Conservation (phyloP, 2,329 filamentous ascomycete species). For the Dactylonectria estremocensis region DNA sequence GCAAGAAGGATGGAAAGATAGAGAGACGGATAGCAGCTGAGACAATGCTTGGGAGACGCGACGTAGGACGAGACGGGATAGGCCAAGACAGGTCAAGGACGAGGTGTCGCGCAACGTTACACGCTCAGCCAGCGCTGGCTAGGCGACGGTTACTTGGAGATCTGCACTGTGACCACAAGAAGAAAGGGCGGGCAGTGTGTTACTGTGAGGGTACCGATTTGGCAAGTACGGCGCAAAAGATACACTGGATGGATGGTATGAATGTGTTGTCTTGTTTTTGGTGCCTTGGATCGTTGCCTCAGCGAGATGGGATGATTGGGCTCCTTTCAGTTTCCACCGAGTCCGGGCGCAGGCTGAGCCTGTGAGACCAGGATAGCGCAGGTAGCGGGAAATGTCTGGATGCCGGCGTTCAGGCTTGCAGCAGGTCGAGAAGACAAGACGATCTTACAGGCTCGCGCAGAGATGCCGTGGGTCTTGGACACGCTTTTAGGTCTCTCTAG, state of each 20-base stretch:
- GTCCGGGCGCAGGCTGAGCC: slow-evolving; percentile 17
- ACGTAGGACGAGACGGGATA: slow-evolving; percentile 28
- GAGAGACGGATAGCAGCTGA: slow-evolving; percentile 15
- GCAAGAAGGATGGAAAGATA: background rate
- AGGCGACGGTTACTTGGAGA: slow-evolving; percentile 20
- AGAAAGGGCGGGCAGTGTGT: background rate
- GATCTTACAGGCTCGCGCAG: slow-evolving; percentile 22
- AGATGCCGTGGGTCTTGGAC: slow-evolving; percentile 12
- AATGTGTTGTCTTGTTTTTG: background rate
- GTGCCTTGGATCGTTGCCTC: slow-evolving; percentile 1
- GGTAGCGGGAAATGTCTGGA: slow-evolving; percentile 26
- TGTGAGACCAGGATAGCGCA: slow-evolving; percentile 10
- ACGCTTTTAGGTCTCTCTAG: too few relatives aligned
- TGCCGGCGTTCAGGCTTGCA: slow-evolving; percentile 25
- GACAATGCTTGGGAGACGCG: slow-evolving; percentile 15
- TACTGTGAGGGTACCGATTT: too few relatives aligned
- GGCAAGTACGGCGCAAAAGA: too few relatives aligned
- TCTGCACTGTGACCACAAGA: slow-evolving; percentile 13
- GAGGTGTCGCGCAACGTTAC: slow-evolving; percentile 44
- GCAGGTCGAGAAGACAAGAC: slow-evolving; percentile 29
- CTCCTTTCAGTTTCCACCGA: background rate
- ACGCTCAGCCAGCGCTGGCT: slow-evolving; percentile 32
- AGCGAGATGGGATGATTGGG: background rate
- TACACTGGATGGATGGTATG: background rate
- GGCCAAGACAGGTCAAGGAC: too few relatives aligned